Percentiles rank a stretch among this genome's conserved stretches.
phyloP scores from a whole-genome alignment of 2,329 filamentous ascomycete genomes.

The Magnaporthiopsis rhizophila region DNA sequence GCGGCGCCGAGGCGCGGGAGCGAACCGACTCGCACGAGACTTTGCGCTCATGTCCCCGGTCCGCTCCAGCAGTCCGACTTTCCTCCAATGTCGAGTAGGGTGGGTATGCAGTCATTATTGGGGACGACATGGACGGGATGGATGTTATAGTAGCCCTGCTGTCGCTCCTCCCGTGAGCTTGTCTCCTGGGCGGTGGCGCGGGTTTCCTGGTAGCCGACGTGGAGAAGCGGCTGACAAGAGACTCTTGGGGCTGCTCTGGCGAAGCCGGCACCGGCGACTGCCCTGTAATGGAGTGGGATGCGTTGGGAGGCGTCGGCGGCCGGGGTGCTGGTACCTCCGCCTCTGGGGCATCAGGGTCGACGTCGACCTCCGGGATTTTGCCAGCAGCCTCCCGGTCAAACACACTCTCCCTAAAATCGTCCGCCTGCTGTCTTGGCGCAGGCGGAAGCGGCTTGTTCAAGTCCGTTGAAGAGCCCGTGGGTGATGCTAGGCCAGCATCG shows the following conservation, averaged over 20 bases:
- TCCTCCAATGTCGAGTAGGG: background rate
- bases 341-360: slow-evolving; percentile 16
- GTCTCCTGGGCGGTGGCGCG: slow-evolving; percentile 40
- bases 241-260: slow-evolving; percentile 11
- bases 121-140: slow-evolving; percentile 1
- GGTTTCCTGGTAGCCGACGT: slow-evolving; percentile 20
- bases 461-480: slow-evolving; percentile 32
- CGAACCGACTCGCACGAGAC: slow-evolving; percentile 43
- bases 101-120: background rate
- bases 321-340: slow-evolving; percentile 24
- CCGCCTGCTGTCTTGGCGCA: slow-evolving; percentile 29
- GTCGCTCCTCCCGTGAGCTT: slow-evolving; percentile 38
- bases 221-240: background rate
- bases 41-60: slow-evolving; percentile 22
- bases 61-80: background rate
- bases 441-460: slow-evolving; percentile 56
- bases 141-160: slow-evolving; percentile 25
- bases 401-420: slow-evolving; percentile 41
- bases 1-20: slow-evolving; percentile 33
- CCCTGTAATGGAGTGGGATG: slow-evolving; percentile 22
- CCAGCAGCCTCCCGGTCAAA: slow-evolving; percentile 47
- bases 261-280: slow-evolving; percentile 12
- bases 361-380: slow-evolving; percentile 37
- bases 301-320: slow-evolving; percentile 31
- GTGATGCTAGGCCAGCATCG: background rate